Evolutionary conservation across 2,329 filamentous ascomycete genomes (phyloP).

Genomic region (Neofusicoccum kwambonambiense): DNA sequence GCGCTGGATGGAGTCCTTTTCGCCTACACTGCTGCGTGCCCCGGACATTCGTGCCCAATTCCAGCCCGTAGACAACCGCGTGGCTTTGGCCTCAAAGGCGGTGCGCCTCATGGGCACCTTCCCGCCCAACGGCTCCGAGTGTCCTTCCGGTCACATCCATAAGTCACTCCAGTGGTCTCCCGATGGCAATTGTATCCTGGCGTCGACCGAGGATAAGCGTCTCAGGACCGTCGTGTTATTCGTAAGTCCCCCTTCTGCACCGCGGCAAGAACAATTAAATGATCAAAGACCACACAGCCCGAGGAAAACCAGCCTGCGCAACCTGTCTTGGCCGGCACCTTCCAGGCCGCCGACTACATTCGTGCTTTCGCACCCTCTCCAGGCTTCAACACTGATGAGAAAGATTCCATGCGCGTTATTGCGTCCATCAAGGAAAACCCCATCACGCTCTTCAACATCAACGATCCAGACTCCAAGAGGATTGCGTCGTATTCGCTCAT

Average conservation of each 20-base stretch:
- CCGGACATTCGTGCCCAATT: too few species aligned
- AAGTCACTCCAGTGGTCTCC: conserved; percentile 38
- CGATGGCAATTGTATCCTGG: conserved; percentile 59
- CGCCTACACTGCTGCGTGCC: too few species aligned
- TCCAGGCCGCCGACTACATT: conserved; percentile 47
- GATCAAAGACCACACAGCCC: conserved; percentile 22
- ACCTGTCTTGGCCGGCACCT: conserved; percentile 34
- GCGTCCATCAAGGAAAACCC: conserved; percentile 55
- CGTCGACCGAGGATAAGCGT: conserved; percentile 51
- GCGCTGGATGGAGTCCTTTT: too few species aligned
- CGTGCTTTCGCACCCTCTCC: conserved; percentile 57
- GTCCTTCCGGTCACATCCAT: conserved; percentile 21
- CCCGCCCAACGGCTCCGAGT: too few species aligned
- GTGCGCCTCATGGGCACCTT: background rate
- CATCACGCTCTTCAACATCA: conserved; percentile 50
- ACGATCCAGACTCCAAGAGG: conserved; percentile 33
- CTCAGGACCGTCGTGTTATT: conserved; percentile 35
- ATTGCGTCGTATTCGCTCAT: conserved; percentile 56
- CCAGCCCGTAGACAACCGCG: too few species aligned
- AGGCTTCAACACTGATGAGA: conserved; percentile 52
- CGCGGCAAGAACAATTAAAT: background rate
- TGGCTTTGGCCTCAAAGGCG: background rate
- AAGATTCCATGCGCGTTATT: conserved; percentile 51
- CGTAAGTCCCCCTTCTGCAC: background rate
- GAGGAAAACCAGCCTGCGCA: conserved; percentile 50